Base-by-base conservation (phyloP, 2,329 filamentous ascomycete genomes). In the Talaromyces sp. region DNA sequence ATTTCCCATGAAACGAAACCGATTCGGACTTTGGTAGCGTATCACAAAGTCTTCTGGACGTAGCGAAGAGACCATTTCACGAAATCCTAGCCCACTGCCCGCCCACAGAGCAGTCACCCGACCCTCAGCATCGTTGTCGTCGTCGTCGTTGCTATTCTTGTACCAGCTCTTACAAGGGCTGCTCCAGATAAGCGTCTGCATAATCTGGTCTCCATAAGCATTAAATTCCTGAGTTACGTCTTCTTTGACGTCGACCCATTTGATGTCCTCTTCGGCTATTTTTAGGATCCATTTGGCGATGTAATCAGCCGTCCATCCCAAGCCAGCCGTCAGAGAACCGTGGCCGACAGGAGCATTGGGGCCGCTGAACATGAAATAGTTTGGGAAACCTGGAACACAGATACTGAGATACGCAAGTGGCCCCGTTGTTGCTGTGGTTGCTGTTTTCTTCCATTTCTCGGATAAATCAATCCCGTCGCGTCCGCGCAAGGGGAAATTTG, bases 261-360 rank as follows among this genome's bases (percentile, higher is more conserved):
- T 39, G 37, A 39, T 39, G 10, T 39, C 37, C 2, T 39, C 37
- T 39, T 39, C 37, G 11, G 13, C 37, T 6, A 39, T 14, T 14
- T 39, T 39, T 13, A 39, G 13, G 4, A 39, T 39, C 37, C 37
- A 71, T 59, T 71, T 62, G 2, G 71, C 35, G 43, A 71, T 70
- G 48, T 72, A 72, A 7, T 68, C 64, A 19, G 67, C 65, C 37
- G 66, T 62, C 41, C 65, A 65, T 54, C 54, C 67, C 60, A 65
- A 56, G 27, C 31, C 54, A 54, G 47, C 64, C 27, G 68, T 57
- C 2, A 68, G 64, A 62, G 66, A 66, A 4, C 70, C 70, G 56
- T 71, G 70, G 11, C 68, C 68, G 59, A 67, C 67, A 33, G 69
- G 70, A 33, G n/a, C 37, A 27, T 63, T 63, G 11, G 60, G 60